Base-by-base conservation (phyloP, 2,329 filamentous ascomycete genomes). In the Conoideocrella luteorostrata region DNA sequence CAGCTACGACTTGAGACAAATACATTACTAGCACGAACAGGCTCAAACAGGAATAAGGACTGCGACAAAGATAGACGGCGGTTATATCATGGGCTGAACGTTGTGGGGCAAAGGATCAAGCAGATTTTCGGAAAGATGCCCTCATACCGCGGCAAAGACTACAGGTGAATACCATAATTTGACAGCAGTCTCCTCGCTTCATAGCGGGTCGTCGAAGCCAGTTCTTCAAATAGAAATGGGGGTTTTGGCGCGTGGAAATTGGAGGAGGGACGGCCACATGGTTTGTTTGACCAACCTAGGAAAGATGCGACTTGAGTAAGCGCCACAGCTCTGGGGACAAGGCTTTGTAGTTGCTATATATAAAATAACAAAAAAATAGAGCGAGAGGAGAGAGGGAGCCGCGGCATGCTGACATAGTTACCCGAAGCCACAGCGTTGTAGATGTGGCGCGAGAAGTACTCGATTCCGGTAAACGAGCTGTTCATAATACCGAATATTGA, bases 231-330 rank as follows among this genome's bases (percentile, higher is more conserved):
- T 34, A 26, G 24, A 29, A n/a, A n/a, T 39, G 26, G n/a, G 11
- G 22, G 38, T 33, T n/a, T 21, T 20, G 26, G 44, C 44, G 44
- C 33, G 24, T 42, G 39, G 39, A 42, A 39, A 42, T 45, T 45
- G 32, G 29, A 45, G 44, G 44, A 34, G 20, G n/a, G n/a, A 20
- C 9, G 12, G 26, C 32, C 35, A 24, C 39, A 38, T 28, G 18
- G 7, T n/a, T 36, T 17, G 24, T 21, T 32, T n/a, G 26, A 7
- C 29, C 24, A 32, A n/a, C 15, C 21, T 22, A 13, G 13, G 20
- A 28, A 38, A 24, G 15, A 22, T 37, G 38, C 30, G 3, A 35
- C 30, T 33, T 11, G 24, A 11, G 5, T 11, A 35, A 34, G 38
- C 18, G 21, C 38, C 28, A 32, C 5, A 23, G 10, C 1, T n/a